phyloP scores from a whole-genome alignment of 495 filamentous ascomycete genomes.

The Talaromyces nanjingensis region DNA sequence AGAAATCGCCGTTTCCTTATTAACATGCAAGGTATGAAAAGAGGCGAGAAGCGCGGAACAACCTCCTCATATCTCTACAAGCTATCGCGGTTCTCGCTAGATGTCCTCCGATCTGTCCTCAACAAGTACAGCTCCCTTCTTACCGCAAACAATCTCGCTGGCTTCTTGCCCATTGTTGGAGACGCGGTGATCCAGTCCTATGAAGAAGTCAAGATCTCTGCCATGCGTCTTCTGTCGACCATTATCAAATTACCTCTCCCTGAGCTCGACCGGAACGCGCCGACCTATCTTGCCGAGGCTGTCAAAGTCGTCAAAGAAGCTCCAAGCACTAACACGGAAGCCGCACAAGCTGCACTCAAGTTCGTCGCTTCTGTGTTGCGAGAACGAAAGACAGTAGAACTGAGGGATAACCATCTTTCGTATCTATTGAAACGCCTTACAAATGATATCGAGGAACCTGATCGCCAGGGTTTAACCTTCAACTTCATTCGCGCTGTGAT shows the following conservation, averaged over 20 bases:
- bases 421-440: conserved; percentile 77
- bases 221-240: conserved; percentile 73
- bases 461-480: conserved; percentile 84
- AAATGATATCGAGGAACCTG: conserved; percentile 86
- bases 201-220: conserved; percentile 83
- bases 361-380: conserved; percentile 77
- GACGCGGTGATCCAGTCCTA: conserved; percentile 75
- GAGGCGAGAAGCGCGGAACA: conserved; percentile 50
- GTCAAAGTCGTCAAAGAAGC: conserved; percentile 73
- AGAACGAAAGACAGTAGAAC: conserved; percentile 61
- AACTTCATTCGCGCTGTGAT: conserved; percentile 86
- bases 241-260: conserved; percentile 79
- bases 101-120: conserved; percentile 71
- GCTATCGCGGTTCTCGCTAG: conserved; percentile 76
- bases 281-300: conserved; percentile 75
- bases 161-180: conserved; percentile 82
- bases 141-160: conserved; percentile 68
- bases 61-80: conserved; percentile 77
- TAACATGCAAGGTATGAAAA: conserved; percentile 61
- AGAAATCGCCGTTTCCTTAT: conserved; percentile 68
- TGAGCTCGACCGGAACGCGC: conserved; percentile 57
- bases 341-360: conserved; percentile 80
- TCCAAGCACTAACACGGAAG: conserved; percentile 68
- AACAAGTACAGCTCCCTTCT: conserved; percentile 74
- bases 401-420: conserved; percentile 77